A percentile compares a stretch with the other conserved stretches of the same genome.
Evolutionary conservation across 805 yeast genomes (phyloP).

Genomic region (Pichia eremophila): DNA sequence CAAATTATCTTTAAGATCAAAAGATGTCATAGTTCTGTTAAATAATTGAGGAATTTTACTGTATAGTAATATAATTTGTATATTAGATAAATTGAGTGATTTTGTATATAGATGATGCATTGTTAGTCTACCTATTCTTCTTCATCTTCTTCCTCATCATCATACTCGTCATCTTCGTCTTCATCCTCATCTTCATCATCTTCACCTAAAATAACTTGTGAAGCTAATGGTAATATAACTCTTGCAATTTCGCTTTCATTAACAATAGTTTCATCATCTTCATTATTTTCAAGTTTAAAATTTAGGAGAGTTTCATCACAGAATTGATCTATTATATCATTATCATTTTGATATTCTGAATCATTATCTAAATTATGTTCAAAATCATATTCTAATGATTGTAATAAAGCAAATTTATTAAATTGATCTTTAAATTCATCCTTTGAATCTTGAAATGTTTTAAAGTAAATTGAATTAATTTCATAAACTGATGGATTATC

Average conservation of each 20-base stretch:
- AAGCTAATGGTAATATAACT: slow-evolving; percentile 28
- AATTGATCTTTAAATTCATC: slow-evolving; percentile 21
- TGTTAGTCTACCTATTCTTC: too few species aligned
- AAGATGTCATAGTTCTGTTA: not conserved
- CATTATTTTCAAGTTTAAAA: slow-evolving; percentile 12
- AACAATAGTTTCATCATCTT: slow-evolving; percentile 12
- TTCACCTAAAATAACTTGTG: slow-evolving; percentile 21
- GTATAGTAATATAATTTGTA: not conserved
- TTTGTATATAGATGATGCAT: too few species aligned
- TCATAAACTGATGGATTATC: slow-evolving; percentile 24
- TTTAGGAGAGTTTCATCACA: slow-evolving; percentile 20
- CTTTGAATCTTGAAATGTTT: slow-evolving; percentile 14
- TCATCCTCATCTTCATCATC: slow-evolving; percentile 1
- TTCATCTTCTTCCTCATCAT: not conserved
- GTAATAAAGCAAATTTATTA: slow-evolving; percentile 25
- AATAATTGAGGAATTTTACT: too few species aligned
- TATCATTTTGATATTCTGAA: slow-evolving; percentile 19
- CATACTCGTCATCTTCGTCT: not conserved
- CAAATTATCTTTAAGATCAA: slow-evolving; percentile 6
- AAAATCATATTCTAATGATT: slow-evolving; percentile 28
- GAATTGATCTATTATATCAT: slow-evolving; percentile 24
- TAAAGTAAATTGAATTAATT: slow-evolving; percentile 25
- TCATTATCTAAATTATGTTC: slow-evolving; percentile 21
- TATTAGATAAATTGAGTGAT: not conserved
- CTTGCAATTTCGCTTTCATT: slow-evolving; percentile 20